Base-by-base conservation (phyloP, 2,329 filamentous ascomycete genomes). In the Colletotrichum cordylinicola region DNA sequence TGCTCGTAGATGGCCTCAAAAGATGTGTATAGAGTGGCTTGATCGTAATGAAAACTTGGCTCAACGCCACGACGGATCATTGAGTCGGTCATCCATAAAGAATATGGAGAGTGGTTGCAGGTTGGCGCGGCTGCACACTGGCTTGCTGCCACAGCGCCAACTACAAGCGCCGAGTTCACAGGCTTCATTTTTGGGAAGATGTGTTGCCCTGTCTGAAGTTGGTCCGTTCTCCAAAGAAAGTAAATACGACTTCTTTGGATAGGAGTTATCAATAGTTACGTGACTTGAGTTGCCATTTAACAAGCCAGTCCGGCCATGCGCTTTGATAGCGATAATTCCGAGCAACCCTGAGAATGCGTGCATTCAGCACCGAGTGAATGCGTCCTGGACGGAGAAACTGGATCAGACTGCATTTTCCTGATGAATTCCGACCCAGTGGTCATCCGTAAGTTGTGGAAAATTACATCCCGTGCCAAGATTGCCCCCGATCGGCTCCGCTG, bases 1-100 rank as follows among this genome's bases (percentile, higher is more conserved):
- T 84, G 78, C 18, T 85, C 85, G 55, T 87, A 87, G 5, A 86
- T 85, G 27, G 86, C 85, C 74, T 89, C 86, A 52, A 89, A 83
- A 1, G 86, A 88, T 15, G 85, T 83, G 74, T 89, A 88, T 1
- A 90, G 81, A 6, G 88, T 86, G 4, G 85, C 86, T 71, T 88
- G 82, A 27, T 85, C 84, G 77, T 89, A 89, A 74, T 84, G 82
- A 55, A 84, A 84, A n/a, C 85, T 85, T 0, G 85, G 80, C 2
- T 81, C 73, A 4, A 88, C 81, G 4, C 83, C 82, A 77, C 84
- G 81, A 66, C 81, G 79, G 56, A 90, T 86, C 78, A 88, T 87
- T 3, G 88, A 89, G 66, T 88, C 83, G 13, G 88, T 85, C 84
- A 89, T 88, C 80, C 80, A 82, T 12, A 79, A 72, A 1, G 85